Conservation (phyloP, 2,329 filamentous ascomycete species). For the Periconia sp. region DNA sequence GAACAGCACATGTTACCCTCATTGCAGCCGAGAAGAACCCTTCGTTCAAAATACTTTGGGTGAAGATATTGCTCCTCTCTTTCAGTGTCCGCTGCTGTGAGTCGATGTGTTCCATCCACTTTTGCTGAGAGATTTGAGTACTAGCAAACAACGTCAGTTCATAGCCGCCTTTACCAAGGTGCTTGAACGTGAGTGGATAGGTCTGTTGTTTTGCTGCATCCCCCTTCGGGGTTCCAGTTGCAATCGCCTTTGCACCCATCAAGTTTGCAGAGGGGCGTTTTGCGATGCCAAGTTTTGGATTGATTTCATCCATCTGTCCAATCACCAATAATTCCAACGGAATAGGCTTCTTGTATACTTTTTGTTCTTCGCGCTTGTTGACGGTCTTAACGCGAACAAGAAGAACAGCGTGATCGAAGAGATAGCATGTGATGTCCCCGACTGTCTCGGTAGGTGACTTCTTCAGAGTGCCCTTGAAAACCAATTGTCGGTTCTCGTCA, state of each 20-base stretch:
- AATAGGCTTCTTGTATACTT: slow-evolving; percentile 93
- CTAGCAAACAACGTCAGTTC: slow-evolving; percentile 86
- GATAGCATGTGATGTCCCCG: slow-evolving; percentile 86
- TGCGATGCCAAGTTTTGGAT: slow-evolving; percentile 74
- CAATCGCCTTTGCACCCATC: slow-evolving; percentile 52
- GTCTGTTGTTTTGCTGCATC: slow-evolving; percentile 64
- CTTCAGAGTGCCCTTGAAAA: slow-evolving; percentile 93
- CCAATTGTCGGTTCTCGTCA: slow-evolving; percentile 86
- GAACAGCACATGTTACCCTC: slow-evolving; percentile 90
- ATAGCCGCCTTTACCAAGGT: slow-evolving; percentile 93
- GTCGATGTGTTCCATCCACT: slow-evolving; percentile 97
- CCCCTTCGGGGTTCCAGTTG: slow-evolving; percentile 43
- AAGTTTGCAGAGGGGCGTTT: slow-evolving; percentile 89
- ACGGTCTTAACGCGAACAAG: slow-evolving; percentile 88
- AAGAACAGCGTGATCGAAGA: slow-evolving; percentile 94
- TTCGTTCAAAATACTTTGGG: slow-evolving; percentile 70
- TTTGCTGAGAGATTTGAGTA: slow-evolving; percentile 83
- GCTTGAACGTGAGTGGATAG: slow-evolving; percentile 93
- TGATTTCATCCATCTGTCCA: slow-evolving; percentile 94
- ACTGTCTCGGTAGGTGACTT: slow-evolving; percentile 82
- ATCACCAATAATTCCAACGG: slow-evolving; percentile 91
- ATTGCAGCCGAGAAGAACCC: slow-evolving; percentile 89
- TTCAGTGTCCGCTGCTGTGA: slow-evolving; percentile 84
- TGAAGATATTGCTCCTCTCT: slow-evolving; percentile 71
- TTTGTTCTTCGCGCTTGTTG: slow-evolving; percentile 91